Conservation (phyloP, 2,329 filamentous ascomycete genomes). For the Pseudocercospora musae region DNA sequence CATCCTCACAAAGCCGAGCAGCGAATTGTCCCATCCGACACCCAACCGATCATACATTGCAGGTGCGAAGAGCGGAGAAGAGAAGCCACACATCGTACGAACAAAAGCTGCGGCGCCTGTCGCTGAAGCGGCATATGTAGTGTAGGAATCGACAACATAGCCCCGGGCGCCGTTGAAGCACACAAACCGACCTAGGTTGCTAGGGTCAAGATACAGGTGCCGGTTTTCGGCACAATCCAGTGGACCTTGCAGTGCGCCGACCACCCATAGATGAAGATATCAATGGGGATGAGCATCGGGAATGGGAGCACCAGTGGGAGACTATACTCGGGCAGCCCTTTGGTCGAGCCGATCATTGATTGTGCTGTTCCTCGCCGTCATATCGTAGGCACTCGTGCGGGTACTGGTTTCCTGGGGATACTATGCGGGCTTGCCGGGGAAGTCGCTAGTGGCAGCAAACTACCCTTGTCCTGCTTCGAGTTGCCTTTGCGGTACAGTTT, state of each 20-base stretch:
- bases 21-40: slow-evolving; percentile 40
- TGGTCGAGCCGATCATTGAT: slow-evolving; percentile 21
- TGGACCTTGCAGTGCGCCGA: slow-evolving; percentile 22
- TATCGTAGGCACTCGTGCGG: slow-evolving; percentile 1
- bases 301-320: slow-evolving; percentile 52
- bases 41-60: slow-evolving; percentile 39
- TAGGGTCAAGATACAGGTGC: slow-evolving; percentile 22
- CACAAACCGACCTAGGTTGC: slow-evolving; percentile 24
- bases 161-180: slow-evolving; percentile 27
- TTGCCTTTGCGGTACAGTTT: slow-evolving; percentile 6
- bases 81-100: slow-evolving; percentile 46
- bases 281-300: slow-evolving; percentile 23
- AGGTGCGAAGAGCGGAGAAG: slow-evolving; percentile 52
- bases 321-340: slow-evolving; percentile 41
- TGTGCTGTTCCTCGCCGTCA: slow-evolving; percentile 6
- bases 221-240: slow-evolving; percentile 29
- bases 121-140: slow-evolving; percentile 48
- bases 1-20: slow-evolving; percentile 23
- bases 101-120: slow-evolving; percentile 49
- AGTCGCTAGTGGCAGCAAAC: slow-evolving; percentile 8
- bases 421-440: background rate
- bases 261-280: slow-evolving; percentile 30
- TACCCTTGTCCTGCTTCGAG: slow-evolving; percentile 7
- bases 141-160: slow-evolving; percentile 48
- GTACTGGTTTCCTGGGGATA: slow-evolving; percentile 16